Conservation (phyloP, 2,329 filamentous ascomycete species). For the Talaromyces rugulosus region DNA sequence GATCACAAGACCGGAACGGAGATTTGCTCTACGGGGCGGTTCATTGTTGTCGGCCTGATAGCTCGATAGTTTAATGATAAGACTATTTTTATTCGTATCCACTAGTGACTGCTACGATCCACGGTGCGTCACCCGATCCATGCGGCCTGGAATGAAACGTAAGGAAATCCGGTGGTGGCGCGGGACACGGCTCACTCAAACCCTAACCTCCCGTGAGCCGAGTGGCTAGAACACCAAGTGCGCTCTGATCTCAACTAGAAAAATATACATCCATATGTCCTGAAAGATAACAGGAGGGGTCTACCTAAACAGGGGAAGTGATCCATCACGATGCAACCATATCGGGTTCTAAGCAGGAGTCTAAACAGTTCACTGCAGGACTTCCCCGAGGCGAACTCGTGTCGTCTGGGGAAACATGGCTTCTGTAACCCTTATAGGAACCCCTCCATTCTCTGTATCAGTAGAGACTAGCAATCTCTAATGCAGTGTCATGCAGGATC, state of each 20-base stretch:
- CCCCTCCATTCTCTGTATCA: not conserved
- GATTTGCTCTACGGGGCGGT: not conserved
- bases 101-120: not conserved
- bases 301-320: not conserved
- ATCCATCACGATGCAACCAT: not conserved
- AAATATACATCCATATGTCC: not conserved
- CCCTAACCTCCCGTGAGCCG: not conserved
- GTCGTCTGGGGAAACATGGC: not conserved
- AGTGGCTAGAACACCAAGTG: not conserved
- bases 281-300: not conserved
- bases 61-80: not conserved
- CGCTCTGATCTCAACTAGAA: not conserved
- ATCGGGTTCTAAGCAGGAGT: not conserved
- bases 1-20: conserved; percentile 18
- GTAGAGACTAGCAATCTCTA: not conserved
- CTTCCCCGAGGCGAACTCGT: not conserved
- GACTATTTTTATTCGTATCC: not conserved
- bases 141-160: not conserved
- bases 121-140: not conserved
- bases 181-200: not conserved
- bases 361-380: not conserved
- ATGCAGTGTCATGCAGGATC: not conserved
- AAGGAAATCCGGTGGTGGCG: not conserved
- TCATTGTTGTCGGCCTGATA: not conserved
- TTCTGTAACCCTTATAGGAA: not conserved